These are phyloP conservation scores for Scytalidium lignicola DNA, from an alignment of 2,329 filamentous ascomycete genomes.

Conservation along the genomic window DNA sequence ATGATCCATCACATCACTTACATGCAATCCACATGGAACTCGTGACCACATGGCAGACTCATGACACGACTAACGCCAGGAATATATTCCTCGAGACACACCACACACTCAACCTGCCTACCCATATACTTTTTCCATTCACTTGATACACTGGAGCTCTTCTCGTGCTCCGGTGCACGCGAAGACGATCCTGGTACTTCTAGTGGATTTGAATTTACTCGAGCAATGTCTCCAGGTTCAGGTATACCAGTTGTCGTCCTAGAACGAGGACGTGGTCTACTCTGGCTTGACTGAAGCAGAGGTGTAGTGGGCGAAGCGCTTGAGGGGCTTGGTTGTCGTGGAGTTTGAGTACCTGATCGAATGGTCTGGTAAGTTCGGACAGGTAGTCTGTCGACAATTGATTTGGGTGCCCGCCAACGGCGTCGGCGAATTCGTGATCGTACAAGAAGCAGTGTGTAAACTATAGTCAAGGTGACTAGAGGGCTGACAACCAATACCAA, in stretches of 20 bases:
- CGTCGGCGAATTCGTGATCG: constrained; percentile 83
- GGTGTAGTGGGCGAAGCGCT: constrained; percentile 73
- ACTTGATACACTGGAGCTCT: constrained; percentile 38
- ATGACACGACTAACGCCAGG: constrained; percentile 93
- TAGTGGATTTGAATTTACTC: constrained; percentile 34
- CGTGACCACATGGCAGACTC: constrained; percentile 94
- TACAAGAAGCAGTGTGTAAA: constrained; percentile 83
- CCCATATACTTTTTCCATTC: constrained; percentile 65
- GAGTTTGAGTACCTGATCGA: constrained; percentile 51
- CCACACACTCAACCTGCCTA: constrained; percentile 80
- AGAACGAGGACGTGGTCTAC: constrained; percentile 56
- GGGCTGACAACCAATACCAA: constrained; percentile 96
- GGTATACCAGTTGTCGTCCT: constrained; percentile 58
- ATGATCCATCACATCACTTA: constrained; percentile 50
- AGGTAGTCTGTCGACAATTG: constrained; percentile 87
- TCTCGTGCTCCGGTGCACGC: constrained; percentile 39
- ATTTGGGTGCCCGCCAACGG: constrained; percentile 96
- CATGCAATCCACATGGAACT: constrained; percentile 99
- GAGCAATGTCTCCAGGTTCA: constrained; percentile 42
- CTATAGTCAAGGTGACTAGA: constrained; percentile 83
- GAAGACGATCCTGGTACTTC: constrained; percentile 19
- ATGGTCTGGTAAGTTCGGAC: constrained; percentile 94
- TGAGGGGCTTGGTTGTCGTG: constrained; percentile 57
- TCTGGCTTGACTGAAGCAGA: constrained; percentile 58
- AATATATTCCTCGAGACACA: constrained; percentile 93